Evolutionary conservation across 805 yeast species (phyloP).

Genomic region (Starmerella floris): DNA sequence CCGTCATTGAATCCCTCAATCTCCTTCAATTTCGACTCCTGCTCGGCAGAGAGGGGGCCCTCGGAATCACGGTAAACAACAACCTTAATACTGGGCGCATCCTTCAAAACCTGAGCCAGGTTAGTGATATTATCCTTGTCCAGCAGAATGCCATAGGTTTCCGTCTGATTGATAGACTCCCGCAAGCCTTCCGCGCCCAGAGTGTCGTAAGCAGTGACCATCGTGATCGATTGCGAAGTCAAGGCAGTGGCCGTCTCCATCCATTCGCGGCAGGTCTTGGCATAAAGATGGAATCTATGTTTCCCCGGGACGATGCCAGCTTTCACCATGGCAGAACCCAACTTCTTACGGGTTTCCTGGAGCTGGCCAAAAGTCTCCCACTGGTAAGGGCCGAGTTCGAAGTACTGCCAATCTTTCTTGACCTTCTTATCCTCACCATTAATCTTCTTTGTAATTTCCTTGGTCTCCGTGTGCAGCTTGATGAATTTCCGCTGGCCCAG

Average conservation of each 20-base stretch:
- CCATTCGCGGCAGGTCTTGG: slow-evolving; percentile 81
- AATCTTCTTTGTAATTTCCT: slow-evolving; percentile 56
- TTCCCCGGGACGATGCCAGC: slow-evolving; percentile 57
- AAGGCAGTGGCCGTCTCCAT: slow-evolving; percentile 74
- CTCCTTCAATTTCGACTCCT: slow-evolving; percentile 40
- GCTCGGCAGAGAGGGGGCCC: slow-evolving; percentile 40
- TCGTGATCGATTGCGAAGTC: slow-evolving; percentile 64
- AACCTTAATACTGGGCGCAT: slow-evolving; percentile 44
- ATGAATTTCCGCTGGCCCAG: slow-evolving; percentile 70
- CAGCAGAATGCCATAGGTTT: slow-evolving; percentile 63
- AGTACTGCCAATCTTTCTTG: slow-evolving; percentile 79
- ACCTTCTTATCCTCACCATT: slow-evolving; percentile 62
- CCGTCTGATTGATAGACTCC: slow-evolving; percentile 75
- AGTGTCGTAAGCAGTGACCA: slow-evolving; percentile 72
- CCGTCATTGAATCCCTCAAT: slow-evolving; percentile 55
- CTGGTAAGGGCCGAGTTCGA: slow-evolving; percentile 62
- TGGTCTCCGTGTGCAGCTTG: slow-evolving; percentile 64
- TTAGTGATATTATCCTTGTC: slow-evolving; percentile 61
- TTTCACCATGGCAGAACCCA: slow-evolving; percentile 64
- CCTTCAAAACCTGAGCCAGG: slow-evolving; percentile 56
- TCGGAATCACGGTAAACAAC: slow-evolving; percentile 53
- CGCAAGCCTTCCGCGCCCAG: slow-evolving; percentile 36
- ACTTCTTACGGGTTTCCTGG: slow-evolving; percentile 34
- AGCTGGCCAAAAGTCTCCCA: slow-evolving; percentile 52
- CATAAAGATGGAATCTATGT: slow-evolving; percentile 69